phyloP scores from a whole-genome alignment of 352 stramenopile species.

The Thraustochytrium sp. region DNA sequence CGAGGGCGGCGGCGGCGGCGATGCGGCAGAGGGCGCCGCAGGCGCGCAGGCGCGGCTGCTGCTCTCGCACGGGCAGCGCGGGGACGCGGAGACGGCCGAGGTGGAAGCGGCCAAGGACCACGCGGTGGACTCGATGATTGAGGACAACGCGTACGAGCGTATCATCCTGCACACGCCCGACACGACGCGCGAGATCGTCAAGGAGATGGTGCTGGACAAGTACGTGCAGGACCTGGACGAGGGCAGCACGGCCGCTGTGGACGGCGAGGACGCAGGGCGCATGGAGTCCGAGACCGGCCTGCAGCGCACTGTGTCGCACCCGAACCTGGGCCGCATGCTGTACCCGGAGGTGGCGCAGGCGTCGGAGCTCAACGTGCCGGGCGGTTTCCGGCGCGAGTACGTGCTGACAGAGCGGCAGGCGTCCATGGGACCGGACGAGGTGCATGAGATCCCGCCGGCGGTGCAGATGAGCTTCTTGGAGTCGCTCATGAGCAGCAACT shows the following conservation, averaged over 20 bases:
- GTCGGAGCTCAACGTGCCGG: slow-evolving; percentile 36
- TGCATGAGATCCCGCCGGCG: neutral
- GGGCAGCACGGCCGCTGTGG: neutral
- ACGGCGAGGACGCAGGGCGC: neutral
- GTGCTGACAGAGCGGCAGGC: neutral
- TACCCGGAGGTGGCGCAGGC: slow-evolving; percentile 21
- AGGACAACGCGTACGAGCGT: slow-evolving; percentile 27
- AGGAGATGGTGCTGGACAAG: slow-evolving; percentile 31
- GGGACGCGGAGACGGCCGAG: neutral
- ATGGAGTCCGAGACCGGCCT: neutral
- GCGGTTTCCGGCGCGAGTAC: slow-evolving; percentile 21
- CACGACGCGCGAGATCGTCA: slow-evolving; percentile 11
- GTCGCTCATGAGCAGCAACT: slow-evolving; percentile 30
- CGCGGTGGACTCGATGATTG: neutral
- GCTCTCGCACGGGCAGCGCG: neutral
- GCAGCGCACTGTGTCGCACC: slow-evolving; percentile 20
- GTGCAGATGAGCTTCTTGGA: slow-evolving; percentile 4
- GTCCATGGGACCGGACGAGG: neutral
- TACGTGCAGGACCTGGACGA: slow-evolving; percentile 36
- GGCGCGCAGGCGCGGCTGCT: neutral
- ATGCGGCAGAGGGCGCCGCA: neutral
- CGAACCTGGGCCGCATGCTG: neutral
- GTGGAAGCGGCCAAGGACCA: neutral
- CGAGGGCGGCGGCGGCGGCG: neutral
- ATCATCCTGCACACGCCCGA: slow-evolving; percentile 33